Conservation (phyloP, 2,329 filamentous ascomycete species). For the Aspergillus puulaauensis region DNA sequence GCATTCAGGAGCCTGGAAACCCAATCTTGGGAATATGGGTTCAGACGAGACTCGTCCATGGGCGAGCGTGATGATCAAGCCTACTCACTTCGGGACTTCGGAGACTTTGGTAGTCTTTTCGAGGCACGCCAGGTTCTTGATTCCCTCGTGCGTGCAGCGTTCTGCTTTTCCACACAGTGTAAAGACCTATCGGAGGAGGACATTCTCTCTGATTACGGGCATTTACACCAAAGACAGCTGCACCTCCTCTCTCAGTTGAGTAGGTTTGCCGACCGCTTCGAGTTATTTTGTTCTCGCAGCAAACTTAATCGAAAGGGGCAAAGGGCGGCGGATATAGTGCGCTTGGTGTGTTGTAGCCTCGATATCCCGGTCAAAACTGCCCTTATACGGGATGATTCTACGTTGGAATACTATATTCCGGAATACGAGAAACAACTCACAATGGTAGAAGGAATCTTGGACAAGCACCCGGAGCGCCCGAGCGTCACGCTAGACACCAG, state of each 20-base stretch:
- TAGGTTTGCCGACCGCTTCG: neutral
- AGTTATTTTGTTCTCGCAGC: neutral
- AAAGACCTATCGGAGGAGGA: neutral
- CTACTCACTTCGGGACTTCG: no score
- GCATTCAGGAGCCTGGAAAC: conserved; percentile 6
- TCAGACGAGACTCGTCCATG: neutral
- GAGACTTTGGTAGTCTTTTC: neutral
- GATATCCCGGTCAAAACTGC: conserved; percentile 10
- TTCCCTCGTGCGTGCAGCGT: neutral
- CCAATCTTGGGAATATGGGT: conserved; percentile 4
- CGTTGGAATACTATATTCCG: conserved; percentile 7
- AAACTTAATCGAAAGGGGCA: conserved; percentile 1
- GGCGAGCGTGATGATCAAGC: neutral
- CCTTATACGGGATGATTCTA: conserved; percentile 7
- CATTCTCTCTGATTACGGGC: neutral
- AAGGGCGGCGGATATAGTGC: conserved; percentile 17
- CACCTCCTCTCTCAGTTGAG: neutral
- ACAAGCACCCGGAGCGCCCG: neutral
- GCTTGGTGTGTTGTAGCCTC: conserved; percentile 12
- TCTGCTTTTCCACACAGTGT: neutral
- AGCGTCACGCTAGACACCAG: neutral
- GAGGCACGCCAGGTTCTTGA: conserved; percentile 3
- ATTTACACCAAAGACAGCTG: neutral
- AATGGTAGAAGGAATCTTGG: neutral
- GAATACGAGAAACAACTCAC: neutral